A percentile compares a stretch with the other conserved stretches of the same genome.
phyloP scores from a whole-genome alignment of 495 filamentous ascomycete species.

The Xylaria cubensis region DNA sequence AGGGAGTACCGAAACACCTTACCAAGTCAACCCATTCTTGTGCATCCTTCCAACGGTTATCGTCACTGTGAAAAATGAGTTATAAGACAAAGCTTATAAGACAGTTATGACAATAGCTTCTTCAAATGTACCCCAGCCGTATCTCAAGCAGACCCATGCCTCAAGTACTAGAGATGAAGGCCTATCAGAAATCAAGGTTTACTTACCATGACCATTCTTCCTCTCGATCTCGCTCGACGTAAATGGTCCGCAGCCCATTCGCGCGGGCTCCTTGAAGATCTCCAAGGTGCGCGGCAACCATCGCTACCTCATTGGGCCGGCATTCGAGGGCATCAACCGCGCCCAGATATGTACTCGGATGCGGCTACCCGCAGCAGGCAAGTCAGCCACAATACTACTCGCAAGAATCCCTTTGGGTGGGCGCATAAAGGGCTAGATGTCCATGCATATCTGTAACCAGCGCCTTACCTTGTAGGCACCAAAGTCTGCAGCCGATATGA shows the following conservation, averaged over 20 bases:
- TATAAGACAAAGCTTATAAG: constrained; percentile 11
- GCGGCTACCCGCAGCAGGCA: constrained; percentile 49
- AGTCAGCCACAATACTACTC: constrained; percentile 18
- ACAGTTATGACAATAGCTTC: background rate
- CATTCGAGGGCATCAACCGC: constrained; percentile 65
- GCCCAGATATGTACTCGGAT: constrained; percentile 69
- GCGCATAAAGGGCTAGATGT: background rate
- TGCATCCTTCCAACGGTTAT: constrained; percentile 57
- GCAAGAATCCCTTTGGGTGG: background rate
- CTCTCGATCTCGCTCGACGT: constrained; percentile 73
- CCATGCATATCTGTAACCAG: constrained; percentile 4
- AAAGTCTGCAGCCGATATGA: constrained; percentile 73
- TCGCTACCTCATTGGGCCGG: constrained; percentile 65
- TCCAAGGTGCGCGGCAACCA: constrained; percentile 79
- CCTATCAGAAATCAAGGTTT: background rate
- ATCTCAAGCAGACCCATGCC: background rate
- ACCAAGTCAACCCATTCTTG: constrained; percentile 65
- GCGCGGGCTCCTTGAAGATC: constrained; percentile 72
- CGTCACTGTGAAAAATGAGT: constrained; percentile 38
- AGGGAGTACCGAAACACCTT: background rate
- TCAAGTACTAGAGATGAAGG: background rate
- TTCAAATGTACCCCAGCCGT: background rate
- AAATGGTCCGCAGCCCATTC: constrained; percentile 71
- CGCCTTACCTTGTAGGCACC: constrained; percentile 67
- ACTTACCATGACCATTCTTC: constrained; percentile 58